phyloP scores from a whole-genome alignment of 495 filamentous ascomycete genomes.

The Lophiostoma macrostomum region DNA sequence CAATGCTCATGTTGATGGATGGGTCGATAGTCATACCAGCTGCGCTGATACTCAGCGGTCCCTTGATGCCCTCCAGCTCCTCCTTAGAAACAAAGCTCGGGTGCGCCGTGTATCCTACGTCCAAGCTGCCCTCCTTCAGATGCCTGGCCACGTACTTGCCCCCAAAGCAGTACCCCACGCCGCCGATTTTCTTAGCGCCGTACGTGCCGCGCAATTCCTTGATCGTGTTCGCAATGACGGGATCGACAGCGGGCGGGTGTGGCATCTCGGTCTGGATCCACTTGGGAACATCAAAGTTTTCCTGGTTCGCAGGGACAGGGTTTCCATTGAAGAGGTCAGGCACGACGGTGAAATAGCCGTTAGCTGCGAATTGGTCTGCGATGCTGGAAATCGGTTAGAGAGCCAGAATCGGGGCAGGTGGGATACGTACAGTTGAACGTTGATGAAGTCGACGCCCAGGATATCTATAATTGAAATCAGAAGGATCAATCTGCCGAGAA shows the following conservation, averaged over 20 bases:
- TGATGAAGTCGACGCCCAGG: slow-evolving; percentile 62
- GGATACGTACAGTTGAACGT: slow-evolving; percentile 60
- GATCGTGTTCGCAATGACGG: slow-evolving; percentile 59
- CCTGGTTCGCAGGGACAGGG: slow-evolving; percentile 56
- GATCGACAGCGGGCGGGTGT: slow-evolving; percentile 63
- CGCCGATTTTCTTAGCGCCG: slow-evolving; percentile 66
- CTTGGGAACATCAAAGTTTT: slow-evolving; percentile 54
- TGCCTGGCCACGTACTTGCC: slow-evolving; percentile 53
- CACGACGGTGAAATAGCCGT: slow-evolving; percentile 74
- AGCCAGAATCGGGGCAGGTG: background rate
- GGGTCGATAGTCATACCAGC: too few relatives aligned
- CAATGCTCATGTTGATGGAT: too few relatives aligned
- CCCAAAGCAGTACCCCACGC: slow-evolving; percentile 79
- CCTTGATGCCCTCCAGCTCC: slow-evolving; percentile 67
- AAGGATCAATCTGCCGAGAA: background rate
- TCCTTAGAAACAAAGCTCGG: slow-evolving; percentile 74
- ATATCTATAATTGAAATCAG: slow-evolving; percentile 33
- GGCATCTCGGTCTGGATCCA: slow-evolving; percentile 49
- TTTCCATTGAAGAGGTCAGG: slow-evolving; percentile 79
- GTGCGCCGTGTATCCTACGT: slow-evolving; percentile 72
- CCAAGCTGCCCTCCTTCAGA: slow-evolving; percentile 45
- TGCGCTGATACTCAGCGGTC: slow-evolving; percentile 72
- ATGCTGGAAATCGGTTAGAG: slow-evolving; percentile 43
- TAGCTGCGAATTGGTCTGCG: slow-evolving; percentile 78
- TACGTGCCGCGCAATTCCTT: slow-evolving; percentile 55